Evolutionary conservation across 2,329 filamentous ascomycete genomes (phyloP).

Genomic region (Fusarium luffae): DNA sequence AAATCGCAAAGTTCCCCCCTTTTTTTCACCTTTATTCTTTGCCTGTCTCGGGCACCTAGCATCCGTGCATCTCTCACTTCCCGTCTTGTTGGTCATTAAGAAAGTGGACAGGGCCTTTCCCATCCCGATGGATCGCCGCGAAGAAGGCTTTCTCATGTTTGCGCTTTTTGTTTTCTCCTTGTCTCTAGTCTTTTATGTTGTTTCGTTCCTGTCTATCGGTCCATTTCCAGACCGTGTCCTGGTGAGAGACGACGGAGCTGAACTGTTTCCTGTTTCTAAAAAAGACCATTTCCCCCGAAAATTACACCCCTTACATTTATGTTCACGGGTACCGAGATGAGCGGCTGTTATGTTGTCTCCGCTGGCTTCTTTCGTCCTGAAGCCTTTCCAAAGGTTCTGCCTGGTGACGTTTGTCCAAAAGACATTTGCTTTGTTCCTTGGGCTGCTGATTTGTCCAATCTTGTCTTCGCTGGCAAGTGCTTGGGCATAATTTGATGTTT

Average conservation of each 20-base stretch:
- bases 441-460: background rate
- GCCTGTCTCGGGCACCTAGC: slow-evolving; percentile 29
- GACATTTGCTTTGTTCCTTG: background rate
- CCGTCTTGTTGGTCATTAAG: slow-evolving; percentile 36
- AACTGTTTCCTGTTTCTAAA: slow-evolving; percentile 24
- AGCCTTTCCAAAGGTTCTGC: slow-evolving; percentile 2
- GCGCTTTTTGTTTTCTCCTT: slow-evolving; percentile 20
- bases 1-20: slow-evolving; percentile 45
- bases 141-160: slow-evolving; percentile 47
- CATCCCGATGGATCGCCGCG: slow-evolving; percentile 46
- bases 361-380: background rate
- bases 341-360: slow-evolving; percentile 8
- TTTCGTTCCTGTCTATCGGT: slow-evolving; percentile 37
- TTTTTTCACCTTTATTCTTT: slow-evolving; percentile 32
- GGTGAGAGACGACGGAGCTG: slow-evolving; percentile 32
- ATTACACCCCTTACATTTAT: slow-evolving; percentile 27
- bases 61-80: slow-evolving; percentile 38
- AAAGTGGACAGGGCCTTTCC: slow-evolving; percentile 26
- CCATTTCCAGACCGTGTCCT: slow-evolving; percentile 24
- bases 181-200: slow-evolving; percentile 38
- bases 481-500: background rate
- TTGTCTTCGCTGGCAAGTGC: background rate
- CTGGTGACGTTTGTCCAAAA: slow-evolving; percentile 7
- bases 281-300: slow-evolving; percentile 20
- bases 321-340: slow-evolving; percentile 18